Conservation (phyloP, 371 early-diverging fungal species). For the Lichtheimia corymbifera region DNA sequence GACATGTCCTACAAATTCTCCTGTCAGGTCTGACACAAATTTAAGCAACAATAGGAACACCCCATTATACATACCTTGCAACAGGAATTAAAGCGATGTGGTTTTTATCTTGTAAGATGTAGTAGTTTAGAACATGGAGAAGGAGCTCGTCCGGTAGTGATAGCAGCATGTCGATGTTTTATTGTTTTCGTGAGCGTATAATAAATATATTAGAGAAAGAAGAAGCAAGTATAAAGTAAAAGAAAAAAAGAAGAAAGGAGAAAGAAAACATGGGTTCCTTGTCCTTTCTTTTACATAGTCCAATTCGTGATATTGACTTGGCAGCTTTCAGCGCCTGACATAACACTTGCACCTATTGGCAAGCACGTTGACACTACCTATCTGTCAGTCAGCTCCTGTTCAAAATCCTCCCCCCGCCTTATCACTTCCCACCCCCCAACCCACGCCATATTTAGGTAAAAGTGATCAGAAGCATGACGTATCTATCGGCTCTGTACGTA, state of each 20-base stretch:
- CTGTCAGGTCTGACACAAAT: neutral
- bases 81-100: slow-evolving; percentile 27
- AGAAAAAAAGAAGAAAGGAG: slow-evolving; percentile 1
- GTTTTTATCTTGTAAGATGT: slow-evolving; percentile 18
- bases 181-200: slow-evolving; percentile 8
- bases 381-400: too few relatives aligned
- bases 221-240: slow-evolving; percentile 12
- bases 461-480: too few relatives aligned
- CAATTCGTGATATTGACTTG: too few relatives aligned
- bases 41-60: neutral
- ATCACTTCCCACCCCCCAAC: too few relatives aligned
- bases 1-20: slow-evolving; percentile 19
- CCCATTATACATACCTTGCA: slow-evolving; percentile 22
- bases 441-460: too few relatives aligned
- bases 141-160: slow-evolving; percentile 31
- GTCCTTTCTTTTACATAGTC: too few relatives aligned
- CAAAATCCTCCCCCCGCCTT: too few relatives aligned
- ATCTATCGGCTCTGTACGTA: too few relatives aligned
- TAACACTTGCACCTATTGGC: too few relatives aligned
- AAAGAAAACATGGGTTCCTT: neutral
- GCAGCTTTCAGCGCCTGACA: too few relatives aligned
- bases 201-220: slow-evolving; percentile 3
- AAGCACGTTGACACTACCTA: too few relatives aligned
- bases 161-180: slow-evolving; percentile 10
- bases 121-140: slow-evolving; percentile 22